Conservation (phyloP, 2,329 filamentous ascomycete species). For the Cercospora janseana region DNA sequence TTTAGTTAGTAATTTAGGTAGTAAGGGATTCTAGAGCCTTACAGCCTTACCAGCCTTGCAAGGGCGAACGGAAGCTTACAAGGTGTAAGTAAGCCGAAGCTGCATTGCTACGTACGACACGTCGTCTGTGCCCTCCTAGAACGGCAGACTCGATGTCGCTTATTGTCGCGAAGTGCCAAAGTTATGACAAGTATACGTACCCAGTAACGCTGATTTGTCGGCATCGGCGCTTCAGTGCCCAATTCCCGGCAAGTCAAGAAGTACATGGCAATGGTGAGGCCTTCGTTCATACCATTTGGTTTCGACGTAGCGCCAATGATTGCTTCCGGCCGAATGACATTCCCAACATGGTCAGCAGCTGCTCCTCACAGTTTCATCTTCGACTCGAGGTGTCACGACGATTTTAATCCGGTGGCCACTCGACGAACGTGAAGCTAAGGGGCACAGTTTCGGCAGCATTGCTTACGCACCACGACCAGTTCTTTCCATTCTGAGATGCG, state of each 20-base stretch:
- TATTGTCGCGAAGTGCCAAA: neutral
- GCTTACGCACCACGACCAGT: conserved; percentile 32
- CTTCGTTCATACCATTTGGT: conserved; percentile 42
- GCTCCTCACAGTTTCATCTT: neutral
- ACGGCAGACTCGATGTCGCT: conserved; percentile 11
- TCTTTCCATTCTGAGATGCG: conserved; percentile 28
- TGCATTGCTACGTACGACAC: conserved; percentile 38
- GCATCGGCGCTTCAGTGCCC: conserved; percentile 37
- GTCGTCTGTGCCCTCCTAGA: conserved; percentile 38
- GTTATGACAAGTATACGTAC: neutral
- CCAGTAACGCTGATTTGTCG: conserved; percentile 29
- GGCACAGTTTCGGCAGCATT: neutral
- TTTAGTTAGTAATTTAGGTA: no score
- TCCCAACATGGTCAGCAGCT: neutral
- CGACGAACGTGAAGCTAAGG: no score
- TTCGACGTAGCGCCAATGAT: conserved; percentile 33
- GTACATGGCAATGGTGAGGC: conserved; percentile 44
- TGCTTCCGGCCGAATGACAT: conserved; percentile 31
- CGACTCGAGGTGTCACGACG: neutral
- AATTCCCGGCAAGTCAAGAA: conserved; percentile 40
- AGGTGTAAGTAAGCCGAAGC: no score
- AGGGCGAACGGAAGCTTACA: no score
- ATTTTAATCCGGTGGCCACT: no score
- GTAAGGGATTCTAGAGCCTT: no score
- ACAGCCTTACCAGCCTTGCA: no score